These are phyloP conservation scores for Kewa caespitosa DNA, from an alignment of 179 eudicot species.

Conservation along the genomic window DNA sequence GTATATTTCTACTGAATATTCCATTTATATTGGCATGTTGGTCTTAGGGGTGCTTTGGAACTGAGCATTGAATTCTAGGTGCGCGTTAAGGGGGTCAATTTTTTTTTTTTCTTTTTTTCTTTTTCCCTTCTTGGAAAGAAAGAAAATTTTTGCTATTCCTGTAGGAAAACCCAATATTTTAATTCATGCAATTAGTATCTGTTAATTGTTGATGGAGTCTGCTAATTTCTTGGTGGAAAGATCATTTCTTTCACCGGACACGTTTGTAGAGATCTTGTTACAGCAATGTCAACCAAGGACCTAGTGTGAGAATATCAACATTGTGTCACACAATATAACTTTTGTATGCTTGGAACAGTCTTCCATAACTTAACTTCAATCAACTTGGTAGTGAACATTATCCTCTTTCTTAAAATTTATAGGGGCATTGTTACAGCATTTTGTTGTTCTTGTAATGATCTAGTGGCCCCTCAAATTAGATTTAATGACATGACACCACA, in stretches of 20 bases:
- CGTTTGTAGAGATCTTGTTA: neutral
- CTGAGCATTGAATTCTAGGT: neutral
- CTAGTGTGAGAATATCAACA: neutral
- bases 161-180: neutral
- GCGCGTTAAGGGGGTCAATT: no score
- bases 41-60: neutral
- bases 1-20: neutral
- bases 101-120: no score
- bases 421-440: neutral
- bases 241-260: neutral
- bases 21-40: neutral
- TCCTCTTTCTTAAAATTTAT: neutral
- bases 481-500: neutral
- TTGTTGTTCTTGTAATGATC: neutral
- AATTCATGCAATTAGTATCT: neutral
- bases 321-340: neutral
- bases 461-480: neutral
- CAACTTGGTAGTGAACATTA: neutral
- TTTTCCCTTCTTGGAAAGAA: neutral
- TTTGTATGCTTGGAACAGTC: neutral
- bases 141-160: neutral
- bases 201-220: neutral
- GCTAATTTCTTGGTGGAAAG: neutral
- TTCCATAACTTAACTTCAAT: neutral
- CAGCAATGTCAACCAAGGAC: neutral